Percentiles rank a stretch among this genome's conserved stretches.
phyloP scores from a whole-genome alignment of 257 asterid genomes.

The Ocimum tenuiflorum region DNA sequence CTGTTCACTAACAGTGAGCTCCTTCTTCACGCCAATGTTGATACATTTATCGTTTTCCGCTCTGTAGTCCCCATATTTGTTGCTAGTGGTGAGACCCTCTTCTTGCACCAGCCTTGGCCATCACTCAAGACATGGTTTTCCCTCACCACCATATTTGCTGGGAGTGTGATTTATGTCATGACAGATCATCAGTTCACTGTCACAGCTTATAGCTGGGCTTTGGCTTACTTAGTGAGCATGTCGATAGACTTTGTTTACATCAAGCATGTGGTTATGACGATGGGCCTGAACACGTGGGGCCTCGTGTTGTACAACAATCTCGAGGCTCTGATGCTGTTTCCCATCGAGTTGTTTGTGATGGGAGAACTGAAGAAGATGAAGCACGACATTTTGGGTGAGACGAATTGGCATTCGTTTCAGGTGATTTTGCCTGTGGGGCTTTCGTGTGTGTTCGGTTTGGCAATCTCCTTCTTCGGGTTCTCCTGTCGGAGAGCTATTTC shows the following conservation, averaged over 20 bases:
- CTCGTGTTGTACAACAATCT: constrained; percentile 89
- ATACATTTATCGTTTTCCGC: constrained; percentile 84
- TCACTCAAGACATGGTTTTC: constrained; percentile 69
- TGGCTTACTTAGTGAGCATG: constrained; percentile 87
- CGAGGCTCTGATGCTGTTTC: constrained; percentile 85
- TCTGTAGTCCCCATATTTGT: constrained; percentile 92
- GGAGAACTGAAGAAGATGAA: constrained; percentile 85
- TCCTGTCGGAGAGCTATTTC: constrained; percentile 90
- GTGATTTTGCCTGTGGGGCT: constrained; percentile 79
- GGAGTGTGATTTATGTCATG: constrained; percentile 72
- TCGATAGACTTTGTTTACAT: constrained; percentile 89
- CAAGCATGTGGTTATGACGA: constrained; percentile 93
- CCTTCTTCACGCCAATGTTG: constrained; percentile 92
- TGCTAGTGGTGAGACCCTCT: constrained; percentile 84
- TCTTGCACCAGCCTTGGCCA: constrained; percentile 94
- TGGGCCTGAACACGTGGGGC: constrained; percentile 92
- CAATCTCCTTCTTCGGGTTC: constrained; percentile 89
- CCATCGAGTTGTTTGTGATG: constrained; percentile 83
- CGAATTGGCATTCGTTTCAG: constrained; percentile 63
- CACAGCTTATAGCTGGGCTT: constrained; percentile 84
- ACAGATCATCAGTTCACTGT: constrained; percentile 86
- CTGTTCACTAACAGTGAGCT: constrained; percentile 90
- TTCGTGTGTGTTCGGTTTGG: constrained; percentile 83
- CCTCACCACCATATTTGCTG: constrained; percentile 73
- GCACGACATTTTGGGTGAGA: constrained; percentile 62